phyloP scores from a whole-genome alignment of 2,329 filamentous ascomycete genomes.

The Cercospora sp. region DNA sequence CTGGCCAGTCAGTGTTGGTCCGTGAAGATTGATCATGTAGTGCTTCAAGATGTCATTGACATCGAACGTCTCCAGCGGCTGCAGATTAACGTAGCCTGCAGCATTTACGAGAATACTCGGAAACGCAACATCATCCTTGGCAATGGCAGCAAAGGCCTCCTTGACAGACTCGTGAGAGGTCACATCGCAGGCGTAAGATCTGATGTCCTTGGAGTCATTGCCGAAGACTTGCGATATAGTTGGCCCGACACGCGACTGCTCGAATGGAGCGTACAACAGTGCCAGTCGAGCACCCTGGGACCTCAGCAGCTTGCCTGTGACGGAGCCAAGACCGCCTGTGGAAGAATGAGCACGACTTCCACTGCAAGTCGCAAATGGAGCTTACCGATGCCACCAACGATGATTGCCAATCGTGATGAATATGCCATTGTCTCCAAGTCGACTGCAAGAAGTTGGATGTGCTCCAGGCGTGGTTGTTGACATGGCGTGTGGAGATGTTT shows the following conservation, averaged over 20 bases:
- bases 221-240: conserved; percentile 43
- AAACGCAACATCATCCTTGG: conserved; percentile 31
- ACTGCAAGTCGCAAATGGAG: conserved; percentile 24
- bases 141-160: conserved; percentile 34
- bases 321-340: conserved; percentile 46
- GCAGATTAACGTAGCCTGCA: conserved; percentile 48
- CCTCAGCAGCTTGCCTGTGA: conserved; percentile 45
- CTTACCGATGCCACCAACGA: conserved; percentile 45
- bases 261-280: conserved; percentile 51
- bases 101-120: conserved; percentile 40
- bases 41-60: conserved; percentile 48
- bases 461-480: background rate
- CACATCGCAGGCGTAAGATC: conserved; percentile 41
- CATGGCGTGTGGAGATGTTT: background rate
- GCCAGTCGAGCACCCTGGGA: conserved; percentile 47
- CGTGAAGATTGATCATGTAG: conserved; percentile 48
- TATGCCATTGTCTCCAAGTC: conserved; percentile 32
- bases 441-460: background rate
- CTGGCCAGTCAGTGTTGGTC: conserved; percentile 49
- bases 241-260: conserved; percentile 42
- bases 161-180: conserved; percentile 35
- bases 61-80: conserved; percentile 46
- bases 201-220: conserved; percentile 27
- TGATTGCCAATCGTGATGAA: conserved; percentile 44
- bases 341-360: background rate